Base-by-base conservation (phyloP, 2,329 filamentous ascomycete genomes). In the Pyrenochaeta sp. region DNA sequence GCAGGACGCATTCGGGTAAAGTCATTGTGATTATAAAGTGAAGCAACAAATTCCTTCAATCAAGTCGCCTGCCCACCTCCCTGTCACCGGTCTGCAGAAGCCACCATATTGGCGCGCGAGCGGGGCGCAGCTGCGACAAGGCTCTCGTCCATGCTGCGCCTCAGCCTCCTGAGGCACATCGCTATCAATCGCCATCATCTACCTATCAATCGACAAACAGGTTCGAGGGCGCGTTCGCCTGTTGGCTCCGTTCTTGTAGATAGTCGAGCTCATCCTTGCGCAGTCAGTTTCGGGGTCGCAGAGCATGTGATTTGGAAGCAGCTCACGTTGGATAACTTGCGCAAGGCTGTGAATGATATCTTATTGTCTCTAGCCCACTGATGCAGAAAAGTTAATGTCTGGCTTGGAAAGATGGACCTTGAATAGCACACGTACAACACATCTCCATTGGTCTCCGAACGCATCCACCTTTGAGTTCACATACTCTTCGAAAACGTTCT, bases 401-500 rank as follows among this genome's bases (percentile, higher is more conserved):
- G 7, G 4, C 9, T 19, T 20, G 3, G 30, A 6, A 15, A 15
- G 13, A n/a, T 11, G 11, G 23, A 35, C 18, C 35, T 35, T 18
- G 7, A 21, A 13, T 13, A 11, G 22, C 32, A n/a, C n/a, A 18
- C 28, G n/a, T 19, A 48, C 38, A 3, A 32, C 13, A 15, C 30
- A 39, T 21, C 13, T 38, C 44, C 44, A 48, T 10, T 43, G 17
- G 7, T 18, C 3, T 13, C 44, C 44, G 30, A 48, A 48, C 10
- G 38, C 32, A n/a, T 27, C 23, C 8, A 38, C 10, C 14, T 34
- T 30, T 5, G 20, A 15, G 15, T 43, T 43, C 7, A 48, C 44
- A 29, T 38, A 48, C 5, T 42, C 20, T 17, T 42, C 39, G 17
- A 48, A 28, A 6, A 35, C 19, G 20, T 21, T 22, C 15, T 10